Base-by-base conservation (phyloP, 169 alveolate genomes). In the Cryptosporidium bovis region DNA sequence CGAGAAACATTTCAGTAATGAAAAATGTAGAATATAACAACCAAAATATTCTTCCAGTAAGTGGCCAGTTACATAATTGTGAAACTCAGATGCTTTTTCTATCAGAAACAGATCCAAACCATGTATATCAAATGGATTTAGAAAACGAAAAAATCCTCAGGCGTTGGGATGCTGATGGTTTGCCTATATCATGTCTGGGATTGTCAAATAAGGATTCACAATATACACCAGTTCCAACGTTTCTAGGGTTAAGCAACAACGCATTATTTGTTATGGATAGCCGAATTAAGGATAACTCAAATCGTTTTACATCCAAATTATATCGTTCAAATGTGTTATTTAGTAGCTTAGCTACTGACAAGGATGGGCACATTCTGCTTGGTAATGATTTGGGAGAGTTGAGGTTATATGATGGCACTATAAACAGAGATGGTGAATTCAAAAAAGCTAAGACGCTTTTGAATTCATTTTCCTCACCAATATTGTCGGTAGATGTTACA, bases 261-360 rank as follows among this genome's bases (percentile, higher is more conserved):
- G 91, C 91, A n/a, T 58, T 93, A 51, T 91, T 90, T 83, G 77
- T 89, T 33, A 65, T 93, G 83, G 95, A 93, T 92, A 90, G 92
- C 51, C 82, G 94, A 20, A 56, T 90, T 10, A 77, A 77, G 24
- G 87, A 60, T 12, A 71, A 82, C 31, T 65, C 91, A 5, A 65
- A 58, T 6, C 40, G 93, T 48, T 77, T 64, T 29, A 84, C 90
- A 29, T 69, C 93, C 50, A 77, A 83, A 60, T 20, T 83, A 56
- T 92, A 91, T 84, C 60, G 69, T 44, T 65, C 83, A 33, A 91
- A 91, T 58, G 90, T 68, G 40, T 53, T 84, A 29, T 91, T 90
- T 64, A 90, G 82, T 40, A 82, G 90, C 48, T 84, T 90, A 16
- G 92, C 90, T n/a, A 91, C 94, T 44, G 90, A 83, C 34, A 83